Conservation (phyloP, 106 monocot genomes). For the Hemerocallis citrina region DNA sequence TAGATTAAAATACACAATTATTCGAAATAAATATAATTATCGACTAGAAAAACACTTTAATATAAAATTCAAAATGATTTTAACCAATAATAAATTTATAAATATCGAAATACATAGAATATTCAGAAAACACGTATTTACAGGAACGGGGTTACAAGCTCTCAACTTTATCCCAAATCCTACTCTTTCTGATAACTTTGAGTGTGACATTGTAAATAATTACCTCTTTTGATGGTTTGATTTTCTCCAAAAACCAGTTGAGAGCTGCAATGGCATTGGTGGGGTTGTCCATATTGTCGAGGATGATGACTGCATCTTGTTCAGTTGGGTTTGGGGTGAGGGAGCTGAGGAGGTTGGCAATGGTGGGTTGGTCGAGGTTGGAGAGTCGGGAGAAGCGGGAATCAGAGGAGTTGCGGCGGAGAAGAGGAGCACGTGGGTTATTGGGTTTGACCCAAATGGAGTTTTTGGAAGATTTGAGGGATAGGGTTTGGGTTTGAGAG, state of each 20-base stretch:
- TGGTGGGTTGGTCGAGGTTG: slow-evolving; percentile 4
- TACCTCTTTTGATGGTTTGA: slow-evolving; percentile 30
- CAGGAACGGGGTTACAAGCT: too few relatives aligned
- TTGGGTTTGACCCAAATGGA: slow-evolving; percentile 76
- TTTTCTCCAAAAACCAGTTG: slow-evolving; percentile 45
- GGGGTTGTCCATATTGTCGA: slow-evolving; percentile 52
- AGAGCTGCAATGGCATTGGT: slow-evolving; percentile 36
- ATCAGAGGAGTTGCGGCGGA: slow-evolving; percentile 31
- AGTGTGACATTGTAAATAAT: slow-evolving; percentile 77
- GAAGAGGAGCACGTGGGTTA: slow-evolving; percentile 27
- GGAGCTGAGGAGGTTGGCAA: slow-evolving; percentile 9
- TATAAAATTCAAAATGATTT: too few relatives aligned
- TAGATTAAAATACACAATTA: too few relatives aligned
- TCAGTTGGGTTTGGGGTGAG: slow-evolving; percentile 23
- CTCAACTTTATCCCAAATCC: slow-evolving; percentile 34
- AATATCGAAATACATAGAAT: too few relatives aligned
- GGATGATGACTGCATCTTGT: slow-evolving; percentile 59
- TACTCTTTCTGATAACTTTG: slow-evolving; percentile 46
- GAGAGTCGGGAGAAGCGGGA: slow-evolving; percentile 48
- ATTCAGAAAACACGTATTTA: too few relatives aligned
- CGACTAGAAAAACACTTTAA: too few relatives aligned
- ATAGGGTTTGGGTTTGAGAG: neutral
- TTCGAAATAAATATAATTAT: too few relatives aligned
- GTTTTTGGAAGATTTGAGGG: slow-evolving; percentile 27
- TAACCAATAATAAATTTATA: too few relatives aligned